These are phyloP conservation scores for Kurtzmaniella quercitrusa DNA, from an alignment of 1,139 yeast species.

Conservation along the genomic window DNA sequence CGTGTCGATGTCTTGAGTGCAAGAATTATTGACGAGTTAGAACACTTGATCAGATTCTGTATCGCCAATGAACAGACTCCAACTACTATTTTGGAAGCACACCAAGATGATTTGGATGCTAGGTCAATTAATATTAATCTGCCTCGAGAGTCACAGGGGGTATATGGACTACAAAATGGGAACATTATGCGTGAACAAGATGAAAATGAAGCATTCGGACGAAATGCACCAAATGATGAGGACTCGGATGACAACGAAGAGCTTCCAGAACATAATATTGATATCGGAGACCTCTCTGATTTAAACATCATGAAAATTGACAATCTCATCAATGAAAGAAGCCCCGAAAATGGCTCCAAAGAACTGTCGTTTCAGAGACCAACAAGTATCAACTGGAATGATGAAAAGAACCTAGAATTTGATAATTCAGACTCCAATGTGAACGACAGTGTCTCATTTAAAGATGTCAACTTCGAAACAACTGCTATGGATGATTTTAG, in stretches of 20 bases:
- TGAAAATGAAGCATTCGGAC: neutral
- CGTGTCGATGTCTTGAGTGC: slow-evolving; percentile 76
- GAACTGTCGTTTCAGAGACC: slow-evolving; percentile 40
- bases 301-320: slow-evolving; percentile 37
- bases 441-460: slow-evolving; percentile 2
- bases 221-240: neutral
- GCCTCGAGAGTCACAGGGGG: neutral
- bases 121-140: neutral
- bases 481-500: slow-evolving; percentile 2
- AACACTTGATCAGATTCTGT: slow-evolving; percentile 37
- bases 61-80: slow-evolving; percentile 20
- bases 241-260: slow-evolving; percentile 1
- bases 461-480: slow-evolving; percentile 2
- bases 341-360: slow-evolving; percentile 13
- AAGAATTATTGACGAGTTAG: slow-evolving; percentile 71
- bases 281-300: slow-evolving; percentile 38
- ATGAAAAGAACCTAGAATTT: slow-evolving; percentile 28
- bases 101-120: slow-evolving; percentile 13
- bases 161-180: neutral
- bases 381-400: slow-evolving; percentile 43
- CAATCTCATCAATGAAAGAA: slow-evolving; percentile 28
- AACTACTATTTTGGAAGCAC: slow-evolving; percentile 22
- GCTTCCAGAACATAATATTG: slow-evolving; percentile 16
- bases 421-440: slow-evolving; percentile 18
- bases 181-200: neutral